Evolutionary conservation across 106 monocot genomes (phyloP).

Genomic region (Vanilla planifolia): DNA sequence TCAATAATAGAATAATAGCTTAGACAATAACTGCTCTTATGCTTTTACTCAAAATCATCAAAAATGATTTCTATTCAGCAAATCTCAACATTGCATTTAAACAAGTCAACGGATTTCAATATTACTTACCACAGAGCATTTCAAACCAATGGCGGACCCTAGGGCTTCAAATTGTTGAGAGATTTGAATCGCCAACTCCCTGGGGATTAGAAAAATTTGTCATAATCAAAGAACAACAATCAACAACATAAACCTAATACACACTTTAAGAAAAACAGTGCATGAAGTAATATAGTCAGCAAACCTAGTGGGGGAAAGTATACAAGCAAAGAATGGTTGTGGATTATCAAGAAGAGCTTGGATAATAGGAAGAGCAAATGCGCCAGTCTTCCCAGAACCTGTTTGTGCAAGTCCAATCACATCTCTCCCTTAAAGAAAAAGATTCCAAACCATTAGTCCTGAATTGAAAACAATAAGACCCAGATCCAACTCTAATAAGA

Average conservation of each 20-base stretch:
- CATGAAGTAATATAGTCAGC: not conserved
- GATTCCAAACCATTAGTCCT: not conserved
- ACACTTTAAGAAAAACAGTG: not conserved
- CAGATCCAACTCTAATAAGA: too few species aligned
- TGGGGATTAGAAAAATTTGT: too few species aligned
- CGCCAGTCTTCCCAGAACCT: constrained; percentile 94
- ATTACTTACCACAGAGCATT: constrained; percentile 67
- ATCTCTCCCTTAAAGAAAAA: constrained; percentile 53
- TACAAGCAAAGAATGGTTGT: constrained; percentile 77
- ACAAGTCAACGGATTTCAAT: not conserved
- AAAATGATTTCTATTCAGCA: not conserved
- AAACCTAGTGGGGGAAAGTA: constrained; percentile 89
- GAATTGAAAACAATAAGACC: too few species aligned
- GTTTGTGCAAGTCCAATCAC: constrained; percentile 91
- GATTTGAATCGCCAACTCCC: constrained; percentile 94
- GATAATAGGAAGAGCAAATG: constrained; percentile 92
- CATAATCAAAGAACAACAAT: constrained; percentile 4
- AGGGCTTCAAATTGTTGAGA: constrained; percentile 84
- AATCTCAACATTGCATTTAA: not conserved
- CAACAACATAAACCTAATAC: too few species aligned
- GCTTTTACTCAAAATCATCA: not conserved
- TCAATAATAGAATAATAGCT: not conserved
- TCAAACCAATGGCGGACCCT: constrained; percentile 69
- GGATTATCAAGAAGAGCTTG: constrained; percentile 72
- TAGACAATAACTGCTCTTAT: not conserved